Base-by-base conservation (phyloP, 768 basidiomycete species). In the Suillus hirtellus region DNA sequence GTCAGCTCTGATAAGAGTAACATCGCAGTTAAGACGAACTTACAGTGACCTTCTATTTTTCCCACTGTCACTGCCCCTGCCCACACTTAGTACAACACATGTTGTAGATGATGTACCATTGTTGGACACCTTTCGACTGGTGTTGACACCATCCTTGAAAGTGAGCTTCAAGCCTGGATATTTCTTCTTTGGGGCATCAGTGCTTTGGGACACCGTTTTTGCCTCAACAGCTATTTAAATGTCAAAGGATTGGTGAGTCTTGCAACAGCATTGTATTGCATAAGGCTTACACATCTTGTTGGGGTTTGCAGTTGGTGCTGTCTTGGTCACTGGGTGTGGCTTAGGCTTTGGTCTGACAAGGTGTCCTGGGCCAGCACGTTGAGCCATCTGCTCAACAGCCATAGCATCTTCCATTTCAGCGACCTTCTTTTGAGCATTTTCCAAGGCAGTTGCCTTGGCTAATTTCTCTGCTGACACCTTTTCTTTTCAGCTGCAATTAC, bases 271-370 rank as follows among this genome's bases (percentile, higher is more conserved):
- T 49, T 49, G 2, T 49, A 49, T 49, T 49, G 47, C 6, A 0
- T 49, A 49, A 49, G 24, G 24, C 47, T 49, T 49, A 49, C 24
- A 1, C 1, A 0, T 49, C 12, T 47, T 24, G 11, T 49, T 0
- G 6, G 24, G 24, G 24, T 49, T 49, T 24, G 21, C 47, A 49
- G 21, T 27, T 14, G 21, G 47, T 2, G 24, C 21, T 49, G 47
- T 31, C 27, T 37, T 54, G 34, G 53, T 21, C n/a, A 37, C 53
- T 37, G 53, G 53, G 35, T 5, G 35, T 1, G 6, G 53, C 43
- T 19, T 59, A 12, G 59, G 40, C 59, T 19, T 59, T 52, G 59
- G 40, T 59, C 42, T 61, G 31, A 53, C 52, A 19, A 38, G 31
- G 12, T 0, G 46, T 60, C 31, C 52, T 6, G 37, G 44, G 43